Percentiles rank a stretch among this genome's conserved stretches.
Evolutionary conservation across 768 basidiomycete species (phyloP).

Genomic region (Tylopilus subfusipes): DNA sequence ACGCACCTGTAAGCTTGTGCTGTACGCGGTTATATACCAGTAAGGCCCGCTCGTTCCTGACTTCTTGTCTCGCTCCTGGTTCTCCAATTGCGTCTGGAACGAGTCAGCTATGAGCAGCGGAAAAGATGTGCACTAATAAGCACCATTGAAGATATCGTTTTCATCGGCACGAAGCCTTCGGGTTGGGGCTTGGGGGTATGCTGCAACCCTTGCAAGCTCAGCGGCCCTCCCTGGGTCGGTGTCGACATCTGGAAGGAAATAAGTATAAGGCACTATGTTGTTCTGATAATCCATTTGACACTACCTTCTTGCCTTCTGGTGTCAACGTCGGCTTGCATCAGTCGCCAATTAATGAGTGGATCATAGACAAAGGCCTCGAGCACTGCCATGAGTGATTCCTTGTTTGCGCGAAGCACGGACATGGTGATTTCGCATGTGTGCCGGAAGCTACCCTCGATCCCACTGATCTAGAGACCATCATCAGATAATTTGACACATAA

Average conservation of each 20-base stretch:
- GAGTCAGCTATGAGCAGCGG: neutral
- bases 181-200: conserved; percentile 73
- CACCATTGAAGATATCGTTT: conserved; percentile 90
- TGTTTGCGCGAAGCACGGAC: conserved; percentile 93
- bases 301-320: conserved; percentile 65
- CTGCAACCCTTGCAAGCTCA: conserved; percentile 64
- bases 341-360: conserved; percentile 94
- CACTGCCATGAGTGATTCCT: conserved; percentile 98
- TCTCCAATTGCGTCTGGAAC: conserved; percentile 44
- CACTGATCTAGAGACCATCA: conserved; percentile 71
- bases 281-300: conserved; percentile 1
- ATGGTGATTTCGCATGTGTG: conserved; percentile 97
- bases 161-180: conserved; percentile 89
- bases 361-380: conserved; percentile 99
- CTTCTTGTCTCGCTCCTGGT: conserved; percentile 67
- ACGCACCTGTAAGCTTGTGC: conserved; percentile 87
- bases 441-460: conserved; percentile 96
- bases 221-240: conserved; percentile 51
- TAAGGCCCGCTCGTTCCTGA: conserved; percentile 86
- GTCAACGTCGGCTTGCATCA: conserved; percentile 83
- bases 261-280: conserved; percentile 1
- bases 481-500: conserved; percentile 1
- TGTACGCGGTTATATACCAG: conserved; percentile 93
- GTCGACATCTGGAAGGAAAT: conserved; percentile 36
- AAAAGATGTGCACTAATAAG: conserved; percentile 23